These are phyloP conservation scores for Auxenochlorella pyrenoidosa DNA, from an alignment of 139 green algal species.

Conservation along the genomic window DNA sequence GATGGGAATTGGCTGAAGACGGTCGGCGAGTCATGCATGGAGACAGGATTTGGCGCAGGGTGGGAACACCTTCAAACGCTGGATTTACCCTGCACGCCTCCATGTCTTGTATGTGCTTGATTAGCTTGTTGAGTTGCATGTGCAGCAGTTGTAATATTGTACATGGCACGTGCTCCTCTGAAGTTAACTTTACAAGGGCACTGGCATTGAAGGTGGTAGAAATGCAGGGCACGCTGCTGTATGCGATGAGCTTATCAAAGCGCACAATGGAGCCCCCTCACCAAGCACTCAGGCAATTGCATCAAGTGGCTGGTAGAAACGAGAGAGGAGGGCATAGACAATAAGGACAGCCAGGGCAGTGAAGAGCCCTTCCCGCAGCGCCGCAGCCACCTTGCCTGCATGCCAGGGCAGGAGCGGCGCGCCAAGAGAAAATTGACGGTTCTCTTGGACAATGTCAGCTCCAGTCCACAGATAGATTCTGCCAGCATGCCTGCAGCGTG, in stretches of 20 bases:
- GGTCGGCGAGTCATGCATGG: not conserved
- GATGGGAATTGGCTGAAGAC: not conserved
- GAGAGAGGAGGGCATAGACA: conserved; percentile 3
- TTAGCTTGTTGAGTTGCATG: not conserved
- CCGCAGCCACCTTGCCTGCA: not conserved
- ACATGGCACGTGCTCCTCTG: not conserved
- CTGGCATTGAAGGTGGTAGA: no score
- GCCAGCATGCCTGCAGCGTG: no score
- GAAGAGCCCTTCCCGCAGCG: not conserved
- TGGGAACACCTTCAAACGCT: not conserved
- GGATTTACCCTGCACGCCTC: not conserved
- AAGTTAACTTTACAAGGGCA: not conserved
- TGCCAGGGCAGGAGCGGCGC: not conserved
- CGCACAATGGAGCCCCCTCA: no score
- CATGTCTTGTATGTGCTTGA: not conserved
- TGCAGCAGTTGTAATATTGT: not conserved
- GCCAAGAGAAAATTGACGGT: no score
- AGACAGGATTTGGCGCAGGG: not conserved
- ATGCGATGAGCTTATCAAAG: no score
- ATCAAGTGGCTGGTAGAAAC: not conserved
- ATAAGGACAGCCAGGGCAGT: not conserved
- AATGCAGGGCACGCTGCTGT: no score
- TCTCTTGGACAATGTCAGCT: no score
- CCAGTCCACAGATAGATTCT: no score
- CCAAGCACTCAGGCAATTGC: not conserved